phyloP scores from a whole-genome alignment of 2,329 filamentous ascomycete species.

The Aspergillus quadrilineatus region DNA sequence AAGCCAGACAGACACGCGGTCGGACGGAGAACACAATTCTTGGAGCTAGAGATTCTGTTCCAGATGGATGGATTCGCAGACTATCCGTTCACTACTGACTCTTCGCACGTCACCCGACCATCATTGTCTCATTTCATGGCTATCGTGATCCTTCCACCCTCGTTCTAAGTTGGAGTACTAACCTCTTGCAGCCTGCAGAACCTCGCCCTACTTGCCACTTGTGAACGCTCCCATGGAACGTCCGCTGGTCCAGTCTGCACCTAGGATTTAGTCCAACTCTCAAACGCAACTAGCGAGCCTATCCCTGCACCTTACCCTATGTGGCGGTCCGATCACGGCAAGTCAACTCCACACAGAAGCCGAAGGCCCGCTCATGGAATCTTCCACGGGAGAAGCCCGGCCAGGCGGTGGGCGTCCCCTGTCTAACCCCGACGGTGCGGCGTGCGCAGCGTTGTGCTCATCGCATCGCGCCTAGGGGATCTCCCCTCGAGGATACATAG shows the following conservation, averaged over 20 bases:
- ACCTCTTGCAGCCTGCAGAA: slow-evolving; percentile 12
- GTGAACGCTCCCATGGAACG: slow-evolving; percentile 13
- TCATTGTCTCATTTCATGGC: neutral
- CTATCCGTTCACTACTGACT: too few species aligned
- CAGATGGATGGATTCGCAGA: neutral
- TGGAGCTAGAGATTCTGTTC: neutral
- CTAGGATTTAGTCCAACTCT: slow-evolving; percentile 3
- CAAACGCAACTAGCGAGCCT: slow-evolving; percentile 4
- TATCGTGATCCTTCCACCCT: slow-evolving; percentile 1
- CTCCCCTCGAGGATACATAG: neutral
- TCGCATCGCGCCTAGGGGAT: slow-evolving; percentile 9
- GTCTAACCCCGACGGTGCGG: neutral
- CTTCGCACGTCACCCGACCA: slow-evolving; percentile 6
- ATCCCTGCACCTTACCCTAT: slow-evolving; percentile 25
- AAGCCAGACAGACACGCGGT: slow-evolving; percentile 1
- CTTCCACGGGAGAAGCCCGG: slow-evolving; percentile 21
- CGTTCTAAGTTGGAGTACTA: neutral
- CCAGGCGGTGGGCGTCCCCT: slow-evolving; percentile 16
- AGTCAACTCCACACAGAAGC: slow-evolving; percentile 19
- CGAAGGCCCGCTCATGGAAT: slow-evolving; percentile 29
- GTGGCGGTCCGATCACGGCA: slow-evolving; percentile 28
- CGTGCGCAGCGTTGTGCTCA: neutral
- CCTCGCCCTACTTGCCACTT: slow-evolving; percentile 21
- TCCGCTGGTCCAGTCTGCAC: neutral
- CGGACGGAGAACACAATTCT: slow-evolving; percentile 1